Evolutionary conservation across 805 yeast species (phyloP), one percentile per base, ranked within the genome.

Genomic region (Wickerhamomyces bovis): DNA sequence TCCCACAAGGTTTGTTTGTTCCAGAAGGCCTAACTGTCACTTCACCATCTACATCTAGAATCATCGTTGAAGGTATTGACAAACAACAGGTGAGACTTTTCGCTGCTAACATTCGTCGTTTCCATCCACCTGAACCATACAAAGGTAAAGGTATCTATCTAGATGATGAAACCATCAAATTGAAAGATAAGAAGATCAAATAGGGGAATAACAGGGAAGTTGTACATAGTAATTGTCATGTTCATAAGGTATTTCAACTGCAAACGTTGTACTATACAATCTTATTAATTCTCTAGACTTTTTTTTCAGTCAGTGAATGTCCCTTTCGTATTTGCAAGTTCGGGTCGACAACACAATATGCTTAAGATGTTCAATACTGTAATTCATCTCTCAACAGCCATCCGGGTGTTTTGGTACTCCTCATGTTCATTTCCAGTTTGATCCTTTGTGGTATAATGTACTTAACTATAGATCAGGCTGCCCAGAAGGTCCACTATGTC

Each of bases 131-230:
- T 41, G 99, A 94, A 71, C 97, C 97, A 36, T 94, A 94, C 68
- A 94, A 94, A 71, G 99, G 99, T 64, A 95, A 95, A 58, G 99
- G 99, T 62, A 85, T 94, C 43, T 94, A 85, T 64, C 84, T 94
- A 43, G 86, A 90, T 66, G 85, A 81, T 61, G 98, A 94, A 72
- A 89, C 95, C 43, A 85, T 94, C 66, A 83, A 81, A 64, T 74
- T 92, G 62, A 94, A 94, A 77, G 88, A 84, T 57, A 88, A 88
- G 77, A 92, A 89, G 77, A 87, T 92, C 66, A 92, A 94, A 81
- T 92, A 76, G 64, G 20, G 19, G 11, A 33, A 40, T 7, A 15
- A 38, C 10, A 9, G 39, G 25, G 12, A n/a, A 38, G 22, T 18
- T 33, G 36, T 33, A 33, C 18, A 33, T 33, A 33, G 36, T 5